These are phyloP conservation scores for Penicillium fimorum DNA, from an alignment of 495 filamentous ascomycete species.

Conservation along the genomic window DNA sequence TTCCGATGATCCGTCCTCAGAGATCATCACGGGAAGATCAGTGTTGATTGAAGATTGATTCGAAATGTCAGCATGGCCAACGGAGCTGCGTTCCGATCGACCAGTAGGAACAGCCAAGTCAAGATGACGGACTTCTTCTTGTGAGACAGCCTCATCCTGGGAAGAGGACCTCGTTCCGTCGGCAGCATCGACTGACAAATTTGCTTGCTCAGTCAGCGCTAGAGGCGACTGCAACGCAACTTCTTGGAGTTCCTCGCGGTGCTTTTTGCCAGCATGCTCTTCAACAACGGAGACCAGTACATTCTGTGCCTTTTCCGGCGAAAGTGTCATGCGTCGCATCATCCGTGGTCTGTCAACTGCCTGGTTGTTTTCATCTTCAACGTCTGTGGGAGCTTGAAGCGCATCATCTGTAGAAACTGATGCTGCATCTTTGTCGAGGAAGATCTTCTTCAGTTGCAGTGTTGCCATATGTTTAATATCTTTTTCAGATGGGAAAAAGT, in stretches of 20 bases:
- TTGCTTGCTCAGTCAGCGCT: constrained; percentile 12
- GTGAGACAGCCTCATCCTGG: constrained; percentile 27
- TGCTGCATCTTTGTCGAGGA: constrained; percentile 80
- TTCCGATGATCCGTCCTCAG: constrained; percentile 10
- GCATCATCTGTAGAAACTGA: constrained; percentile 56
- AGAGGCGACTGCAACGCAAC: constrained; percentile 16
- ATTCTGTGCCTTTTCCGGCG: constrained; percentile 66
- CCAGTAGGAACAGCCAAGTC: constrained; percentile 64
- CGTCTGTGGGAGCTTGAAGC: constrained; percentile 55
- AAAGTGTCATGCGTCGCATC: constrained; percentile 53
- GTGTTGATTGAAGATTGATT: constrained; percentile 5
- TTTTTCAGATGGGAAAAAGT: constrained; percentile 95
- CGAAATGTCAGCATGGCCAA: constrained; percentile 11
- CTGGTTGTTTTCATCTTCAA: constrained; percentile 48
- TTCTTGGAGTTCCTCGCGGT: constrained; percentile 24
- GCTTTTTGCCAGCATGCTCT: constrained; percentile 53
- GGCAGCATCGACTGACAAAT: constrained; percentile 17
- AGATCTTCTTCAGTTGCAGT: constrained; percentile 91
- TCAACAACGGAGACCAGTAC: constrained; percentile 69
- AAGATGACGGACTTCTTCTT: constrained; percentile 63
- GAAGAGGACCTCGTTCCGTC: constrained; percentile 20
- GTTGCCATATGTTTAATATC: constrained; percentile 91
- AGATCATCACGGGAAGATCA: constrained; percentile 14
- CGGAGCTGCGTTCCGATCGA: constrained; percentile 27
- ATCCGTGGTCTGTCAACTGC: constrained; percentile 32